These are phyloP conservation scores for Epithele typhae DNA, from an alignment of 768 basidiomycete species.

Conservation along the genomic window DNA sequence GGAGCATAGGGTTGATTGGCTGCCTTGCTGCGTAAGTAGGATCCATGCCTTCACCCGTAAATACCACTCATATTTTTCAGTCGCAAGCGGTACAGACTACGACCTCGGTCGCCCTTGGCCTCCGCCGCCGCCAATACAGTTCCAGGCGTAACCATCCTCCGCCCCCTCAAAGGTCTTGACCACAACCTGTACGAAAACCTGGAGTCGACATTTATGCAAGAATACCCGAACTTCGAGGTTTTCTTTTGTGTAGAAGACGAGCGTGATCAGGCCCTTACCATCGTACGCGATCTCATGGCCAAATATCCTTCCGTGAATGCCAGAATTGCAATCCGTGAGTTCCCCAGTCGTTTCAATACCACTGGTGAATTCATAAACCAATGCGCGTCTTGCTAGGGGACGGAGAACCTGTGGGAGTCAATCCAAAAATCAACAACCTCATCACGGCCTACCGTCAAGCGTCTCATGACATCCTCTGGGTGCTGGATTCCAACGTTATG, in stretches of 20 bases:
- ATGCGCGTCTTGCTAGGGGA: constrained; percentile 43
- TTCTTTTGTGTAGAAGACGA: constrained; percentile 89
- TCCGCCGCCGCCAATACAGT: constrained; percentile 41
- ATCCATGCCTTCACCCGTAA: not conserved
- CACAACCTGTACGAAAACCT: constrained; percentile 95
- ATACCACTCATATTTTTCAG: constrained; percentile 36
- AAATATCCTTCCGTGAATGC: constrained; percentile 78
- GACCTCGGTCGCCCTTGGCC: constrained; percentile 58
- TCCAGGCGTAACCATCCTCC: constrained; percentile 90
- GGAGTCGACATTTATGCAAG: constrained; percentile 87
- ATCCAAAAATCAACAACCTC: constrained; percentile 98
- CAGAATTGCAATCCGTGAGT: constrained; percentile 71
- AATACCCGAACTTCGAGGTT: constrained; percentile 90
- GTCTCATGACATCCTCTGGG: constrained; percentile 88
- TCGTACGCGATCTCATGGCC: constrained; percentile 71
- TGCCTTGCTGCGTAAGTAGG: constrained; percentile 27
- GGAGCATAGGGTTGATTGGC: constrained; percentile 30
- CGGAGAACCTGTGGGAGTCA: constrained; percentile 81
- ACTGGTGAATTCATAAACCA: no score
- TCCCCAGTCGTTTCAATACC: no score
- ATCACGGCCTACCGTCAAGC: constrained; percentile 80
- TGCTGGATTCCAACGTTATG: constrained; percentile 92
- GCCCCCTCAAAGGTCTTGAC: constrained; percentile 94
- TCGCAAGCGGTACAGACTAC: constrained; percentile 67
- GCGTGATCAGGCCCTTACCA: constrained; percentile 80